Evolutionary conservation across 2,329 filamentous ascomycete genomes (phyloP), one percentile per base, ranked within the genome.

Genomic region (Trichoderma aggressivum): DNA sequence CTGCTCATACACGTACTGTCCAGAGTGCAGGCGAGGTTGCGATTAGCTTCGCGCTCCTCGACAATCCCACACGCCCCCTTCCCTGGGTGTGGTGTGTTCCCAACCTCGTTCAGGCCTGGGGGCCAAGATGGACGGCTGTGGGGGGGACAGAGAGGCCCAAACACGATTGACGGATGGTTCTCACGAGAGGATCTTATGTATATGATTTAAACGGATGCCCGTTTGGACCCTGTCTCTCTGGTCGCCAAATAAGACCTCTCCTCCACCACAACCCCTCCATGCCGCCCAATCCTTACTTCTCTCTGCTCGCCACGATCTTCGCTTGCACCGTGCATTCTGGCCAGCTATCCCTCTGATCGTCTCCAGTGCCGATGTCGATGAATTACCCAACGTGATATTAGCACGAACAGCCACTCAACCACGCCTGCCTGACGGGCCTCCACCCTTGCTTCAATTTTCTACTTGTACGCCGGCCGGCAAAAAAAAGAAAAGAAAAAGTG

Each of bases 221-320:
- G 66, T 61, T 59, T 59, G 53, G 71, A 72, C 71, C 71, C 71
- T 72, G 71, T 60, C 67, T 66, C 39, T 43, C 39, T 58, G 67
- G 34, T 67, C 43, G 36, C 60, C 67, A 79, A 78, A 79, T 77
- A 79, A 79, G 76, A 80, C 77, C 72, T 70, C 70, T 64, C 77
- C 77, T 77, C 78, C 77, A 76, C 78, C 76, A 73, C 73, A 66
- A 61, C 71, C 71, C 71, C 71, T 70, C 61, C 71, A 66, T 70
- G 55, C 60, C 61, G 60, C 67, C 53, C 43, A 65, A 70, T 65
- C 71, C 61, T 65, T 55, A 56, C 62, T 70, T 72, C 59, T 70
- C 77, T 74, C 61, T 72, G 55, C 66, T 71, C 70, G 70, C 72
- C 74, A 70, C 75, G 72, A 76, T 71, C 72, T 74, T 74, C 62